Base-by-base conservation (phyloP, 176 grass and related monocot genomes). In the Tillandsia fasciculata region DNA sequence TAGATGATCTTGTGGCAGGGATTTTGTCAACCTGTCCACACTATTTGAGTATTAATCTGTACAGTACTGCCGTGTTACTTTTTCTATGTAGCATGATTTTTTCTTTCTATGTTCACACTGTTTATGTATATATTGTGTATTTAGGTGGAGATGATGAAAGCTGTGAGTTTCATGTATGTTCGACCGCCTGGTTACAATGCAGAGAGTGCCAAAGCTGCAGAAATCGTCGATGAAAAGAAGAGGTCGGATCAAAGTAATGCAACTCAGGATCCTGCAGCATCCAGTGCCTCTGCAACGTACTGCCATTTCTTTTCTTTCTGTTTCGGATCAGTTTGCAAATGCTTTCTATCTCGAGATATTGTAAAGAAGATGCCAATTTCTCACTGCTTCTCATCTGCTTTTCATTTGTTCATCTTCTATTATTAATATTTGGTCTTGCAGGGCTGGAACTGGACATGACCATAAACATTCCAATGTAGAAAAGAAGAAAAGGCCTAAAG, bases 161-260 rank as follows among this genome's bases (percentile, higher is more conserved):
- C 89, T 56, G 87, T 99, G 64, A 99, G 94, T 82, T 99, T 99
- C 73, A 99, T 99, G 89, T 99, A 99, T 2, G 84, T 99, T 9
- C 80, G 87, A 3, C 94, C 94, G 68, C 94, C 94, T 49, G 94
- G 94, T 51, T 99, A 90, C 72, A 92, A 99, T 64, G 68, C 84
- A 48, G 94, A 99, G 78, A 90, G 94, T 74, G 94, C 94, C 79
- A 99, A 99, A 87, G 89, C 94, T 49, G 89, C 89, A 50, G 94
- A 93, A 75, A 53, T 93, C 76, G 82, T 83, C 70, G 90, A 99
- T 69, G 89, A 93, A 53, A 85, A 99, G 72, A 97, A 77, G 79
- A 85, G 23, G 27, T 70, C 50, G 66, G 79, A 85, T 67, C 72
- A 56, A 93, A 64, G 76, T 79, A 76, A 68, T 47, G 20, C 20